phyloP scores from a whole-genome alignment of 225 moss, liverwort and hornwort genomes.

The Bryoerythrophyllum caledonicum region DNA sequence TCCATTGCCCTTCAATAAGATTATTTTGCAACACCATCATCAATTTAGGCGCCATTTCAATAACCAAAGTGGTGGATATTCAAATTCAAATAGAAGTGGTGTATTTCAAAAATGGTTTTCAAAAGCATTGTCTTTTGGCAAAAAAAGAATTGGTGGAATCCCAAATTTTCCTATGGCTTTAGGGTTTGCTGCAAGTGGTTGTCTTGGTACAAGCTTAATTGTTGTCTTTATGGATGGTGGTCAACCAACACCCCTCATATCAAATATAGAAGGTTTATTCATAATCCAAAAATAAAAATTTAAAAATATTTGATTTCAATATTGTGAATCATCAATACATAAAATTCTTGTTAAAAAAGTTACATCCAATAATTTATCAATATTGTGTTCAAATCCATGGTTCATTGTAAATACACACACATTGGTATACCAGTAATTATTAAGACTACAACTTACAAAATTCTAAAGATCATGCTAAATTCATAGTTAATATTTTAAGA shows the following conservation, averaged over 20 bases:
- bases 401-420: not conserved
- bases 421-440: too few relatives aligned
- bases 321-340: not conserved
- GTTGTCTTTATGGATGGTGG: slow-evolving; percentile 31
- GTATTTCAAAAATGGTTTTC: not conserved
- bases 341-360: too few relatives aligned
- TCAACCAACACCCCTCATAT: not conserved
- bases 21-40: not conserved
- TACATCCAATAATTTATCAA: too few relatives aligned
- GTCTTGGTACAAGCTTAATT: slow-evolving; percentile 32
- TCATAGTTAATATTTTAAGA: accelerated
- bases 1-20: not conserved
- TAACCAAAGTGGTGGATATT: not conserved
- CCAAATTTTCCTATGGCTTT: slow-evolving; percentile 31
- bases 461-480: not conserved
- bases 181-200: slow-evolving; percentile 48
- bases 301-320: too few relatives aligned
- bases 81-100: not conserved
- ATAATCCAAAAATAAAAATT: accelerated
- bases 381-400: accelerated
- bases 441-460: too few relatives aligned
- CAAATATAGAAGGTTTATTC: slow-evolving; percentile 17
- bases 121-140: not conserved
- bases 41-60: not conserved
- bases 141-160: slow-evolving; percentile 10